phyloP scores from a whole-genome alignment of 1,284 basidiomycete species.

The Puccinia triticina region DNA sequence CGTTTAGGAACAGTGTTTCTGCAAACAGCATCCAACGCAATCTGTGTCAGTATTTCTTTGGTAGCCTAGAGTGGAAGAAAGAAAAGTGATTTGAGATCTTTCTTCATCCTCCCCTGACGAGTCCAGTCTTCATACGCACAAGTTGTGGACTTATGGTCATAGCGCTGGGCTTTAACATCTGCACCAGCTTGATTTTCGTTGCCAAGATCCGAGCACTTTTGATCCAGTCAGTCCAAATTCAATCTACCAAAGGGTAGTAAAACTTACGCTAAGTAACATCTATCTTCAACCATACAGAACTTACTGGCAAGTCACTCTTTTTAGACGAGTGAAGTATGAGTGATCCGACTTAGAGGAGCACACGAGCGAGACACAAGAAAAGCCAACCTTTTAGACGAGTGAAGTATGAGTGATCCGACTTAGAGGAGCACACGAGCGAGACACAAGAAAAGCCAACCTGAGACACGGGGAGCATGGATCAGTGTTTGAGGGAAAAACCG shows the following conservation, averaged over 20 bases:
- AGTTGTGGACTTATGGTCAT: constrained; percentile 20
- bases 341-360: no score
- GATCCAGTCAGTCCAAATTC: neutral
- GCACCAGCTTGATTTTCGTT: neutral
- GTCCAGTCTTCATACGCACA: neutral
- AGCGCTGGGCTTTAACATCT: constrained; percentile 8
- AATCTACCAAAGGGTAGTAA: no score
- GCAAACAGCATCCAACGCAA: neutral
- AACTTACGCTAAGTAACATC: neutral
- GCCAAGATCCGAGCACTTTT: neutral
- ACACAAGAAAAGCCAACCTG: no score
- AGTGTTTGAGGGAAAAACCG: no score
- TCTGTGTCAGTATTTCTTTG: neutral
- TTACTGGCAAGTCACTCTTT: constrained; percentile 10
- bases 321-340: no score
- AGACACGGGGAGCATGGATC: no score
- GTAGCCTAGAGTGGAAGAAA: neutral
- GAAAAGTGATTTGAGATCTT: neutral
- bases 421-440: no score
- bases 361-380: no score
- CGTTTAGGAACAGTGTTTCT: neutral
- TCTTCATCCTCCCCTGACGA: neutral
- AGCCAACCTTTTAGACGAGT: no score
- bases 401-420: no score
- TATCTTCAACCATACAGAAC: neutral